A percentile compares a stretch with the other conserved stretches of the same genome.
phyloP scores from a whole-genome alignment of 2,329 filamentous ascomycete species.

The Coniochaeta sp. region DNA sequence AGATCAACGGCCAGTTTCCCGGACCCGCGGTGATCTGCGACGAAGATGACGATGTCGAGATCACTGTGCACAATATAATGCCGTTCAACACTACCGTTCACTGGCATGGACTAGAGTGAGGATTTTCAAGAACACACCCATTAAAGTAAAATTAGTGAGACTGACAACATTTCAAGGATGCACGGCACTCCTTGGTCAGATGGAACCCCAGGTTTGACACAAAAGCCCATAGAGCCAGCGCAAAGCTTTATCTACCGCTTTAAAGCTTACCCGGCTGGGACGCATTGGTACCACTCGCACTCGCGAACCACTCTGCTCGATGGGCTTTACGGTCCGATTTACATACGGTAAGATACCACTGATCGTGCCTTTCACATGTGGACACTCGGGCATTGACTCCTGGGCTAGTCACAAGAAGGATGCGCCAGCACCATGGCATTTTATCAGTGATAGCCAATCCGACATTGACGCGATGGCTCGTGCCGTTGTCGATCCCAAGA shows the following conservation, averaged over 20 bases:
- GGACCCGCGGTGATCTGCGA: slow-evolving; percentile 50
- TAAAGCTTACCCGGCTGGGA: not conserved
- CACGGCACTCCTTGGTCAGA: not conserved
- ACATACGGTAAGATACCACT: too few relatives aligned
- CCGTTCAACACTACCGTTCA: slow-evolving; percentile 42
- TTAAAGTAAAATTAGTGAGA: not conserved
- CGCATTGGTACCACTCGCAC: not conserved
- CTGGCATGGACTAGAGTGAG: too few relatives aligned
- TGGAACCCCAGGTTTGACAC: not conserved
- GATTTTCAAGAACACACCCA: too few relatives aligned
- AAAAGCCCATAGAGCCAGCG: not conserved
- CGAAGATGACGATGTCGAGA: slow-evolving; percentile 41
- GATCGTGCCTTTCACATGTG: too few relatives aligned
- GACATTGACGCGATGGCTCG: too few relatives aligned
- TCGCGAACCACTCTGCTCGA: not conserved
- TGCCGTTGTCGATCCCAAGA: too few relatives aligned
- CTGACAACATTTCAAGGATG: not conserved
- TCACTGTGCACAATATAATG: slow-evolving; percentile 37
- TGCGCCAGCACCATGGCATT: too few relatives aligned
- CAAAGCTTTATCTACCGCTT: not conserved
- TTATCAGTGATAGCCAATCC: too few relatives aligned
- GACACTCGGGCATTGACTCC: too few relatives aligned
- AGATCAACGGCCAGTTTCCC: slow-evolving; percentile 55
- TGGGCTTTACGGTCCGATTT: not conserved
- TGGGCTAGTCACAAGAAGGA: too few relatives aligned